Evolutionary conservation across 768 basidiomycete species (phyloP).

Genomic region (Royoungia palumana): DNA sequence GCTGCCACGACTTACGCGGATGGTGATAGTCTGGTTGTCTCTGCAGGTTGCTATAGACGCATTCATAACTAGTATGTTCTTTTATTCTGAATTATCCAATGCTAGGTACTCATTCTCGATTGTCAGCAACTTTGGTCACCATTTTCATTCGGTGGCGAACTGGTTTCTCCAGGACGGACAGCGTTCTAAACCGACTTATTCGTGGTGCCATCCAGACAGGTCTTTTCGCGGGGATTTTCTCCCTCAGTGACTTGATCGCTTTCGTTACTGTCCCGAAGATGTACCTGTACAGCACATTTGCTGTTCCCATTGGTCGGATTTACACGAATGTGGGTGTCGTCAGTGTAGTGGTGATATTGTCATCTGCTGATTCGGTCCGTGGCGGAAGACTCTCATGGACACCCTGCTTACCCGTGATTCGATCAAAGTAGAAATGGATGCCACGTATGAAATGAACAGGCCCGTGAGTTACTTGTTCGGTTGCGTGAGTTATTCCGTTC

Average conservation of each 20-base stretch:
- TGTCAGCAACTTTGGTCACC: conserved; percentile 20
- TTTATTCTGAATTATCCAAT: neutral
- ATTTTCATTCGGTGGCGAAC: conserved; percentile 43
- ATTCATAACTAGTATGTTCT: conserved; percentile 39
- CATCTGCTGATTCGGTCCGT: neutral
- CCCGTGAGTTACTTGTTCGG: neutral
- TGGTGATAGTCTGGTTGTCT: conserved; percentile 46
- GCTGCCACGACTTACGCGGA: conserved; percentile 38
- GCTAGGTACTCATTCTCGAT: neutral
- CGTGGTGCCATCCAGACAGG: conserved; percentile 56
- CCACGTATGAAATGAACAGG: neutral
- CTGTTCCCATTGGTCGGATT: conserved; percentile 41
- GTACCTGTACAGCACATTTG: conserved; percentile 37
- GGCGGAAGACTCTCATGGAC: conserved; percentile 9
- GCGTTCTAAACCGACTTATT: conserved; percentile 50
- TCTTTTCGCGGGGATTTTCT: conserved; percentile 48
- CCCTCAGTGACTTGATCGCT: conserved; percentile 45
- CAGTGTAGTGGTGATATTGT: too few relatives aligned
- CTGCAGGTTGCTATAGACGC: conserved; percentile 45
- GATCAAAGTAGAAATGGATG: neutral
- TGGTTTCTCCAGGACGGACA: conserved; percentile 54
- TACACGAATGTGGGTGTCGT: conserved; percentile 42
- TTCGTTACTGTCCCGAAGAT: conserved; percentile 28
- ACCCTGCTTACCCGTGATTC: conserved; percentile 7
- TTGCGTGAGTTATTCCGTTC: neutral